These are phyloP conservation scores for Carex scoparia DNA, from an alignment of 176 grass and related monocot genomes.

Conservation along the genomic window DNA sequence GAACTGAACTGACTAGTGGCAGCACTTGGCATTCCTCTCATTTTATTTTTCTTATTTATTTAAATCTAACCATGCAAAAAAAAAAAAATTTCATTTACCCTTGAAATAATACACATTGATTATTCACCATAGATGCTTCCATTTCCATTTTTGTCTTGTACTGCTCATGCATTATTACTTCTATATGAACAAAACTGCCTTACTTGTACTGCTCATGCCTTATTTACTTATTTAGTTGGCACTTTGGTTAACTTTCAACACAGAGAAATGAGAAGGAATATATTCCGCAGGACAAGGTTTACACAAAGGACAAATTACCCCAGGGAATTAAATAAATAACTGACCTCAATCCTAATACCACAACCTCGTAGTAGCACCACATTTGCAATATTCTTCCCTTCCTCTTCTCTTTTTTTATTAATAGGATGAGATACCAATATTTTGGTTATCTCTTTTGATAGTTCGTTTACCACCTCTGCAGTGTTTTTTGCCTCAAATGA, in stretches of 20 bases:
- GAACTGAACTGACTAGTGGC: too few species aligned
- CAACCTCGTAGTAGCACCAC: constrained; percentile 78
- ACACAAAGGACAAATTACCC: neutral
- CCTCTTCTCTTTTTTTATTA: constrained; percentile 56
- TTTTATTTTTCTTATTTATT: neutral
- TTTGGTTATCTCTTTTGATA: constrained; percentile 75
- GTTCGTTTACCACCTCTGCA: constrained; percentile 71
- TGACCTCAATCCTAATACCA: constrained; percentile 94
- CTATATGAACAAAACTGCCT: neutral
- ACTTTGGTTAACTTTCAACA: neutral
- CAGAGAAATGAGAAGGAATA: neutral
- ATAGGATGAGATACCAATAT: constrained; percentile 73
- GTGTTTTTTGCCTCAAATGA: constrained; percentile 88
- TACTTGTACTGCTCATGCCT: neutral
- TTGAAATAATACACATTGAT: neutral
- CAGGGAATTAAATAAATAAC: constrained; percentile 5
- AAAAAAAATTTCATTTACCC: neutral
- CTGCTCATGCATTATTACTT: neutral
- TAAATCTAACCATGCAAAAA: neutral
- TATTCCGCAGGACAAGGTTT: neutral
- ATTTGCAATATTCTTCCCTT: constrained; percentile 86
- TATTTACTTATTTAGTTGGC: neutral
- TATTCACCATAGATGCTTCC: neutral
- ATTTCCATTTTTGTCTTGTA: neutral
- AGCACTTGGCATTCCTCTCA: neutral